Base-by-base conservation (phyloP, 2,329 filamentous ascomycete genomes). In the Venturia effusa region DNA sequence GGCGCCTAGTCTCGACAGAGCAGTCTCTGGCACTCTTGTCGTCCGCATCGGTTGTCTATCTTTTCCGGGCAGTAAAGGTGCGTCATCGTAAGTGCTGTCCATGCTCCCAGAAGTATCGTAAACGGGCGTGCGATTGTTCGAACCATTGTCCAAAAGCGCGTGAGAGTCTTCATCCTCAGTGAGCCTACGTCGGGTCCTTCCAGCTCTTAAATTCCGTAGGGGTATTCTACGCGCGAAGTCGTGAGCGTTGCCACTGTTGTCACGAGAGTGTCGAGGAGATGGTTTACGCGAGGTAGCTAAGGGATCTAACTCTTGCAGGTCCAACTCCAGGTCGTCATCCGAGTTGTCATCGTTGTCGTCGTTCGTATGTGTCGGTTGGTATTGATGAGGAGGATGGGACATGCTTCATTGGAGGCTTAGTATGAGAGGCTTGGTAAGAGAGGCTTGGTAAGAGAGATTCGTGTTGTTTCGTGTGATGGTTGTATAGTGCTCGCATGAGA, bases 251-350 rank as follows among this genome's bases (percentile, higher is more conserved):
- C 69, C 69, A 22, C 67, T 66, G 62, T 71, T 68, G 59, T 75
- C 72, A 48, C 69, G 71, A 4, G 73, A 74, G 59, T 63, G 70
- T 48, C 66, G 70, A 7, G 71, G 69, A 55, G 71, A 71, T 10
- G 69, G 51, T 43, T 68, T 66, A 13, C 70, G 66, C 43, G 70
- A 69, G n/a, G 71, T 66, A 55, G 69, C 67, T 65, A 72, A 72
- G 64, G 89, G 88, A 72, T 92, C 89, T 68, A 94, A 85, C 79
- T 93, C 90, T 71, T 90, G 83, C 69, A 91, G 82, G 70, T 92
- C 88, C 70, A 94, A 80, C 67, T 90, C 87, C 69, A 88, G 84
- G 73, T 93, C 88, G 61, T 87, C 90, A 73, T 92, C 89, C 72
- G 69, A 67, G 65, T 74, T 72, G 65, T 86, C 80, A 70, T 79